Percentiles rank a stretch among this genome's conserved stretches.
These are phyloP conservation scores for Agapanthus africanus DNA, from an alignment of 106 monocot species.

Conservation along the genomic window DNA sequence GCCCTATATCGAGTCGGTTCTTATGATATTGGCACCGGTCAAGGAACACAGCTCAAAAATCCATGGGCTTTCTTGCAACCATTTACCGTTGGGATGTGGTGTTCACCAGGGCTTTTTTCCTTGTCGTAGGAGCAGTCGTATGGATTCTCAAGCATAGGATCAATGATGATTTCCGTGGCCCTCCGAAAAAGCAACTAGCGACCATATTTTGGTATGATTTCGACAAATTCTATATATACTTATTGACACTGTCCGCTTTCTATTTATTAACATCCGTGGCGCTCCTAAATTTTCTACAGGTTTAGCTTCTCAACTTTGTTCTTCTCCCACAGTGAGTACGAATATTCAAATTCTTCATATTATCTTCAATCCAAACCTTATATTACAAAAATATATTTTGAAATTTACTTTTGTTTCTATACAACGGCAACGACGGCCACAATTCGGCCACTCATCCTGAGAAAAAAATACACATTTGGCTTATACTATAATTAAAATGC, in stretches of 20 bases:
- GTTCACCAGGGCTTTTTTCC: slow-evolving; percentile 48
- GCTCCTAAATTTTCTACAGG: slow-evolving; percentile 29
- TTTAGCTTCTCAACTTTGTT: slow-evolving; percentile 85
- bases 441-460: too few relatives aligned
- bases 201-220: slow-evolving; percentile 53
- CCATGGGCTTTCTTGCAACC: slow-evolving; percentile 79
- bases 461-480: too few relatives aligned
- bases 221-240: not conserved
- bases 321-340: slow-evolving; percentile 74
- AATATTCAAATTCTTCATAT: too few relatives aligned
- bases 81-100: slow-evolving; percentile 67
- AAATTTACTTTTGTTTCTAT: too few relatives aligned
- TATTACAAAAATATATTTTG: too few relatives aligned
- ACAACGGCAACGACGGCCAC: too few relatives aligned
- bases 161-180: slow-evolving; percentile 80
- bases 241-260: not conserved
- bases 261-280: not conserved
- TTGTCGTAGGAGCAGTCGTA: slow-evolving; percentile 52
- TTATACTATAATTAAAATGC: too few relatives aligned
- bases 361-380: too few relatives aligned
- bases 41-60: slow-evolving; percentile 31
- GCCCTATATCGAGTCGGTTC: slow-evolving; percentile 63
- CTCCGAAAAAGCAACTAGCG: slow-evolving; percentile 55
- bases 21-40: slow-evolving; percentile 45
- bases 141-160: slow-evolving; percentile 84